A percentile compares a stretch with the other conserved stretches of the same genome.
Conservation (phyloP, 2,329 filamentous ascomycete genomes). For the Alternaria consortialis region DNA sequence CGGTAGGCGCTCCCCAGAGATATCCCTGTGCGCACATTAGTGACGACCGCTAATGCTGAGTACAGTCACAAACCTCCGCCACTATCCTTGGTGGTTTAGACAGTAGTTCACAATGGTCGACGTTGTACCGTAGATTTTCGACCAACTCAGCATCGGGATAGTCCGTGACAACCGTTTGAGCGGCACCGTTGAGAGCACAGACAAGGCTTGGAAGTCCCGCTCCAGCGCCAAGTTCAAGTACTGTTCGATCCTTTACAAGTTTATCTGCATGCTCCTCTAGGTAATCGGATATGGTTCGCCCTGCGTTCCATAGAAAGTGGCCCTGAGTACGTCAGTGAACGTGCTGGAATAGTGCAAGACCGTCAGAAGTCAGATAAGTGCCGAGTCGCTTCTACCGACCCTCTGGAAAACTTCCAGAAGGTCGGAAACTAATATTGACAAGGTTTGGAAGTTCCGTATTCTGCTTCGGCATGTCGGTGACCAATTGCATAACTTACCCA, state of each 20-base stretch:
- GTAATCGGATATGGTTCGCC: conserved; percentile 78
- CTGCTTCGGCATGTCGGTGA: not conserved
- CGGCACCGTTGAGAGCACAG: conserved; percentile 75
- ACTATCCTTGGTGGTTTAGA: conserved; percentile 48
- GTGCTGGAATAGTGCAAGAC: not conserved
- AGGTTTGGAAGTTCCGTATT: conserved; percentile 6
- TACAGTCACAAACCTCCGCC: conserved; percentile 44
- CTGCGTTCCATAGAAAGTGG: conserved; percentile 91
- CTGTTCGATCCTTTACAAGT: conserved; percentile 71
- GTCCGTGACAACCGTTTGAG: conserved; percentile 78
- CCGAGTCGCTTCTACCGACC: not conserved
- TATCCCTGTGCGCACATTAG: conserved; percentile 66
- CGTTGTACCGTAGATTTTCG: conserved; percentile 79
- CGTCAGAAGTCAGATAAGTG: not conserved
- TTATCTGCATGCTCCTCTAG: conserved; percentile 72
- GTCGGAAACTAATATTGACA: not conserved
- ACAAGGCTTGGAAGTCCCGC: conserved; percentile 85
- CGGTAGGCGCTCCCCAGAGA: conserved; percentile 78
- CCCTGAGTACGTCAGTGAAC: conserved; percentile 58
- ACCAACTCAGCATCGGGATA: conserved; percentile 89
- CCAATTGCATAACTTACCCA: conserved; percentile 66
- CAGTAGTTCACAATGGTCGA: conserved; percentile 64
- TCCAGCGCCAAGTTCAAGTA: conserved; percentile 89
- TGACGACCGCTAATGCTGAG: not conserved
- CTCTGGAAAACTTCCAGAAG: conserved; percentile 5